Evolutionary conservation across 768 basidiomycete genomes (phyloP).

Genomic region (Lactifluus hygrophoroides): DNA sequence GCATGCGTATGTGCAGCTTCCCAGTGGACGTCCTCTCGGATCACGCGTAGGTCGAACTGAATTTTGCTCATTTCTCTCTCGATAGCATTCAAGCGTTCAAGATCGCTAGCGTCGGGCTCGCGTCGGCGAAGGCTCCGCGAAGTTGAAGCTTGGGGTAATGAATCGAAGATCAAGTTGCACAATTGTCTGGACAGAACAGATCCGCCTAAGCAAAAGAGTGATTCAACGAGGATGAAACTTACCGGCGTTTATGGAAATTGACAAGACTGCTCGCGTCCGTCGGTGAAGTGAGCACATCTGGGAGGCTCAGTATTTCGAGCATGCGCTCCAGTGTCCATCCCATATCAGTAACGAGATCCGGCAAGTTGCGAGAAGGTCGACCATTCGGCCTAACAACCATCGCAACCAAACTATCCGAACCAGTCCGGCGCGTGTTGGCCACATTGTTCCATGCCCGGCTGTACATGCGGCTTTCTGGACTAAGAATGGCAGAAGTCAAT

Average conservation of each 20-base stretch:
- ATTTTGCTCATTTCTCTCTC: constrained; percentile 56
- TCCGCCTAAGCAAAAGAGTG: constrained; percentile 14
- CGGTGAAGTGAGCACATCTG: constrained; percentile 54
- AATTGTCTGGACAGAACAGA: constrained; percentile 42
- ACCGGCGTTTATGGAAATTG: constrained; percentile 82
- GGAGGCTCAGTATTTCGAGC: constrained; percentile 66
- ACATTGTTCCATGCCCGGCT: constrained; percentile 72
- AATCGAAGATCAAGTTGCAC: constrained; percentile 51
- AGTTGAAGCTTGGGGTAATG: constrained; percentile 38
- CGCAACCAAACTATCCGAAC: constrained; percentile 51
- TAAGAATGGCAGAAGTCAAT: constrained; percentile 64
- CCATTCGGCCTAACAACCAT: constrained; percentile 43
- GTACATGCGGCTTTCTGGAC: constrained; percentile 72
- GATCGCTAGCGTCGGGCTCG: constrained; percentile 55
- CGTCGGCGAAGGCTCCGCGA: constrained; percentile 40
- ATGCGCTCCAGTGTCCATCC: constrained; percentile 80
- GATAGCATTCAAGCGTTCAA: constrained; percentile 68
- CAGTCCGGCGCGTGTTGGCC: constrained; percentile 49
- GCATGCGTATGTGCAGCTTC: constrained; percentile 46
- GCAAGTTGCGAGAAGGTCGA: constrained; percentile 37
- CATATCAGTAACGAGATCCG: constrained; percentile 57
- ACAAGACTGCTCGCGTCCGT: constrained; percentile 52
- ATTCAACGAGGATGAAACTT: constrained; percentile 18
- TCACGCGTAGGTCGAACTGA: constrained; percentile 61
- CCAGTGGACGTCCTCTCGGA: constrained; percentile 67